Evolutionary conservation across 2,329 filamentous ascomycete species (phyloP).

Genomic region (Cylindrodendrum hubeiense): DNA sequence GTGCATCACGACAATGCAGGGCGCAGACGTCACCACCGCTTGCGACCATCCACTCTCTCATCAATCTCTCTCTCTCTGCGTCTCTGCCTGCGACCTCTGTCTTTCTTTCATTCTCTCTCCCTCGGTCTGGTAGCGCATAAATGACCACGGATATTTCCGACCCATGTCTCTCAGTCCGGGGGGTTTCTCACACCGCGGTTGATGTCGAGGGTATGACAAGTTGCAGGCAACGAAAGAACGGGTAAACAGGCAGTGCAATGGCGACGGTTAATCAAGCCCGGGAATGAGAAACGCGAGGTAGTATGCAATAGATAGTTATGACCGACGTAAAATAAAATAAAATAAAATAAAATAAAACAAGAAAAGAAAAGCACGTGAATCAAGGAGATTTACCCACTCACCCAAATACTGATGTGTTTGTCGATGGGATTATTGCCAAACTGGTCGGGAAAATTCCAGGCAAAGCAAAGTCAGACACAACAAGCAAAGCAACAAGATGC

Average conservation of each 20-base stretch:
- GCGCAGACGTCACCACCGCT: slow-evolving; percentile 17
- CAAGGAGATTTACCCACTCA: slow-evolving; percentile 15
- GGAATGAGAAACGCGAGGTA: background rate
- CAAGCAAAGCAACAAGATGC: slow-evolving; percentile 8
- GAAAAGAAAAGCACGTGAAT: slow-evolving; percentile 1
- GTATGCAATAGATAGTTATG: background rate
- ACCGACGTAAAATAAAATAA: background rate
- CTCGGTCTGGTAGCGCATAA: background rate
- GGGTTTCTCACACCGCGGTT: slow-evolving; percentile 2
- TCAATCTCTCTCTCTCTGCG: background rate
- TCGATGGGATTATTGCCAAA: background rate
- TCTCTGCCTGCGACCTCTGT: background rate
- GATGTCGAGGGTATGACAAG: slow-evolving; percentile 4
- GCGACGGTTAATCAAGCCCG: slow-evolving; percentile 3
- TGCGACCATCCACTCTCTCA: background rate
- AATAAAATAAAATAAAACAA: no score
- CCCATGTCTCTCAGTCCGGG: slow-evolving; percentile 7
- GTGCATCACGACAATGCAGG: slow-evolving; percentile 17
- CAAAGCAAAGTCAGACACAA: background rate
- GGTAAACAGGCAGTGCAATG: slow-evolving; percentile 5
- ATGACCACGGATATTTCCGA: slow-evolving; percentile 1
- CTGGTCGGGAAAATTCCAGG: background rate
- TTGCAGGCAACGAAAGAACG: background rate
- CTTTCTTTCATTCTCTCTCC: slow-evolving; percentile 5
- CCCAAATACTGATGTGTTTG: background rate